Evolutionary conservation across 2,329 filamentous ascomycete genomes (phyloP), one percentile per base, ranked within the genome.

Genomic region (Penicillium sp.): DNA sequence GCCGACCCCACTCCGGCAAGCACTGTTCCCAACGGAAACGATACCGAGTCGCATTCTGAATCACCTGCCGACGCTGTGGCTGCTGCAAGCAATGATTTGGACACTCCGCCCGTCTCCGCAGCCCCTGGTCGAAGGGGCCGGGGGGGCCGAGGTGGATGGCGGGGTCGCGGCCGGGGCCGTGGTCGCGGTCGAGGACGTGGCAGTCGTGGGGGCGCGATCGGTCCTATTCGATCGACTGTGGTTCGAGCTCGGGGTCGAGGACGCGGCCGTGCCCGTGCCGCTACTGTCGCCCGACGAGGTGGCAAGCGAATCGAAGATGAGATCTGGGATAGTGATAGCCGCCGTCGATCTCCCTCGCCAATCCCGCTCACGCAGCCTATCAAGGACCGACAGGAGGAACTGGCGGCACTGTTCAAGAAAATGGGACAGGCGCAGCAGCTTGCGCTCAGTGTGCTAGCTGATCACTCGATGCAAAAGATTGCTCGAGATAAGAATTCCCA

Each of bases 401-500:
- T 73, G 25, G 65, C 68, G 29, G 58, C 60, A 18, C 59, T 65
- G 7, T 73, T 68, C 46, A 68, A 63, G 41, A 62, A 59, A 34
- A 60, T 73, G 9, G 68, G 64, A 17, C 55, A 60, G 15, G 65
- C 63, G 4, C 70, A 73, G 42, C 54, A 62, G 34, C 48, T 69
- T 19, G 63, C 69, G 9, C 53, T 73, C 32, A 59, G 58, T 17
- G 56, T 68, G 8, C 44, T 72, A 33, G 67, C 68, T 4, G 58
- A 56, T 10, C 62, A 67, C 17, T 63, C 67, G 5, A 59, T 71
- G 44, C 50, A 58, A 39, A 63, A 57, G 30, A 51, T 72, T 27
- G 54, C 63, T 17, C 63, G 61, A 19, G 68, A 72, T 34, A 64
- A 67, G 37, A 66, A 65, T 30, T 62, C 59, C 8, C 68, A 72